phyloP scores from a whole-genome alignment of 177 flowering plant species.

The Telopea speciosissima region DNA sequence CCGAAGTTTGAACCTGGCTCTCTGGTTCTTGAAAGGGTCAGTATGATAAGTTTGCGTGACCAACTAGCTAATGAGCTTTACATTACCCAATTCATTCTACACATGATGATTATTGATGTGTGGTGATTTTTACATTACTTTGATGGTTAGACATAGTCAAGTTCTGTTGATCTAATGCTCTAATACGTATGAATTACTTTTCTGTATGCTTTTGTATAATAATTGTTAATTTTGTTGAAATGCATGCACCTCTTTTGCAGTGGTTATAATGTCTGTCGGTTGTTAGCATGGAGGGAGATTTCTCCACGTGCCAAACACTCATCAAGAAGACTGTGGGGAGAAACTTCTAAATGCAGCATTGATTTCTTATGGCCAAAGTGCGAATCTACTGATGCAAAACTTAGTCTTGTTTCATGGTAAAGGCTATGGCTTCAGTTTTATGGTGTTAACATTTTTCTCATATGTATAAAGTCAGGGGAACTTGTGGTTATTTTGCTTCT shows the following conservation, averaged over 20 bases:
- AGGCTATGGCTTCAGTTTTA: neutral
- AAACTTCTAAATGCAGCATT: constrained; percentile 21
- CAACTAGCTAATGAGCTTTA: neutral
- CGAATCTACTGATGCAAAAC: constrained; percentile 53
- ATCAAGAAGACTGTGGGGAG: constrained; percentile 56
- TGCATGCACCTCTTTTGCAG: constrained; percentile 17
- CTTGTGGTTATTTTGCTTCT: neutral
- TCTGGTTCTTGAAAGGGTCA: neutral
- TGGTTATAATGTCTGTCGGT: constrained; percentile 45
- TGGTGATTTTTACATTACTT: neutral
- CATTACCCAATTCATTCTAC: neutral
- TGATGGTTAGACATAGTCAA: neutral
- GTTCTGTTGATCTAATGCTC: neutral
- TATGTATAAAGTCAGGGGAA: neutral
- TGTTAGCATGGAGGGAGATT: constrained; percentile 73
- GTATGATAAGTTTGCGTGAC: neutral
- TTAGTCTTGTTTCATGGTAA: constrained; percentile 76
- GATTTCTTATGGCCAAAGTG: constrained; percentile 22
- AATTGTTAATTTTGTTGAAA: constrained; percentile 1
- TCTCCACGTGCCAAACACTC: constrained; percentile 49
- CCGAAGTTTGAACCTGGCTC: neutral
- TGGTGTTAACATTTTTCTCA: neutral
- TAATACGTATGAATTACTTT: too few relatives aligned
- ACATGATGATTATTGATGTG: neutral
- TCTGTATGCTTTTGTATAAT: neutral